Evolutionary conservation across 768 basidiomycete genomes (phyloP), one percentile per base, ranked within the genome.

Genomic region (Lentinula sp.): DNA sequence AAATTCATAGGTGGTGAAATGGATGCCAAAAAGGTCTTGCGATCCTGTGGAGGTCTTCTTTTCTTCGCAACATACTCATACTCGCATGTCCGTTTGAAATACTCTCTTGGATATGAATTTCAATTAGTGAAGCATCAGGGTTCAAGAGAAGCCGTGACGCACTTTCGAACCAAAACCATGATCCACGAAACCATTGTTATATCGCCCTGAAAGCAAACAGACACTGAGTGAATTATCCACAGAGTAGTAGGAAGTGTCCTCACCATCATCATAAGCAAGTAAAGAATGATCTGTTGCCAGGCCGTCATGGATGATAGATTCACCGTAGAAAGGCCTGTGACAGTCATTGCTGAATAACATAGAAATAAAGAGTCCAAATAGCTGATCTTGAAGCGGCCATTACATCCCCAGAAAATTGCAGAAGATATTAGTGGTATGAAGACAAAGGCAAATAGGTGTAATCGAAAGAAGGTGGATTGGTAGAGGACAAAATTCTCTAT

Each of bases 81-180:
- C 55, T 76, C 70, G 20, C 64, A 65, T 57, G 72, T 77, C 46
- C 69, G 73, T 16, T 59, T 60, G 65, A 82, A 80, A 63, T 78
- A 81, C 45, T 73, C 71, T 62, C 80, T 81, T 33, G 32, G 39
- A n/a, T 1, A 6, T 16, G n/a, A 33, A 23, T 33, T 32, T 13
- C 15, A 18, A 8, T 18, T 18, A 43, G 12, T 35, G 7, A 16
- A 10, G 18, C 7, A 20, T 15, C 1, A 10, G 41, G 9, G 4
- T 6, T 28, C 12, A 39, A 8, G 13, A 50, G 2, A 8, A 48
- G 46, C 6, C 16, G 4, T 57, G 28, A 66, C 73, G 56, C 61
- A 83, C 81, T 83, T 81, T 58, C 87, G 75, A n/a, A 85, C 79
- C 50, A 86, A 73, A 35, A 88, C 85, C 79, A 87, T 85, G 43